Conservation (phyloP, 352 stramenopile species). For the Globisporangium barbulae region DNA sequence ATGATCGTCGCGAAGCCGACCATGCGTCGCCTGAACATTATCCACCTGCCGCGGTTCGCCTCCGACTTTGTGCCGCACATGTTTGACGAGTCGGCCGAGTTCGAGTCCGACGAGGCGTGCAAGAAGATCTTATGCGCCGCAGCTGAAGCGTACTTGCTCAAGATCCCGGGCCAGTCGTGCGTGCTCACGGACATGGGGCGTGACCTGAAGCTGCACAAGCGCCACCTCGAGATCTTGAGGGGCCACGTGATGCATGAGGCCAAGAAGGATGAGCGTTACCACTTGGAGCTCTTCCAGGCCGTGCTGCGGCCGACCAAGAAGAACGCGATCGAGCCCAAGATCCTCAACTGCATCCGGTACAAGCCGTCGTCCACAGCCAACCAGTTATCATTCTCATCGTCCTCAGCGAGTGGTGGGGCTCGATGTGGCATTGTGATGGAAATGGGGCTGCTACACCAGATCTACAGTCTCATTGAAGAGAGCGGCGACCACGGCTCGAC, state of each 20-base stretch:
- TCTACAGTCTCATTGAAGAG: conserved; percentile 71
- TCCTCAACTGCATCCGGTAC: conserved; percentile 80
- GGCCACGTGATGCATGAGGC: conserved; percentile 66
- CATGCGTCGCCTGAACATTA: conserved; percentile 74
- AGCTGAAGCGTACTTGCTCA: conserved; percentile 57
- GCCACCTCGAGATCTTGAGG: conserved; percentile 61
- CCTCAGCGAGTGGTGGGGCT: neutral
- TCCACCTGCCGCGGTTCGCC: conserved; percentile 75
- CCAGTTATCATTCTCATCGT: conserved; percentile 4
- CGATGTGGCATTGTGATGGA: conserved; percentile 57
- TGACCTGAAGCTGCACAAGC: conserved; percentile 65
- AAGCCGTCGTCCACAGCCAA: conserved; percentile 21
- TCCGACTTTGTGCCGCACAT: conserved; percentile 54
- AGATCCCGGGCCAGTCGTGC: conserved; percentile 51
- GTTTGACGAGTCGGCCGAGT: conserved; percentile 67
- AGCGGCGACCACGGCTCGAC: conserved; percentile 58
- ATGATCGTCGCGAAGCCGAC: conserved; percentile 62
- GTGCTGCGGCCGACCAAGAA: conserved; percentile 58
- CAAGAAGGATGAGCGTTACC: conserved; percentile 56
- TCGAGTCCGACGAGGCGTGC: conserved; percentile 79
- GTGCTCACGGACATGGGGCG: conserved; percentile 70
- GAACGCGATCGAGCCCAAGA: conserved; percentile 57
- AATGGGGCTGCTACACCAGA: conserved; percentile 60
- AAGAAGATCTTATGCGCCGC: conserved; percentile 59
- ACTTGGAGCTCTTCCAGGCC: conserved; percentile 72